These are phyloP conservation scores for Aspergillus bertholletiae DNA, from an alignment of 495 filamentous ascomycete species.

Conservation along the genomic window DNA sequence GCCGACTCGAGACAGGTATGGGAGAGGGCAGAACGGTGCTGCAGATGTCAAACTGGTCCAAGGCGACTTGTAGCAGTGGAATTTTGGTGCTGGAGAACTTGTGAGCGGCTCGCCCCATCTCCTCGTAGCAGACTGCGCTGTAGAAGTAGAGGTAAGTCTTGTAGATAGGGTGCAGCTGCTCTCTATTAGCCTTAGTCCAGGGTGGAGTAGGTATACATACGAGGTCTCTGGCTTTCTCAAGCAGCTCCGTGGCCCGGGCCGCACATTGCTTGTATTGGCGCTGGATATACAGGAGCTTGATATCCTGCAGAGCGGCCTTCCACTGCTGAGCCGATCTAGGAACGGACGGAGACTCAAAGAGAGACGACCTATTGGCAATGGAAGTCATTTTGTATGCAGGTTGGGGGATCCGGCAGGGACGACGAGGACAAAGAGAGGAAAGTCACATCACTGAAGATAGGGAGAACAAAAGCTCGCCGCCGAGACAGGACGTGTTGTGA, in stretches of 20 bases:
- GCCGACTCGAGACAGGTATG: neutral
- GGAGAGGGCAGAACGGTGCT: slow-evolving; percentile 16
- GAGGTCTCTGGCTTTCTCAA: slow-evolving; percentile 19
- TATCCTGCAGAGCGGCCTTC: slow-evolving; percentile 24
- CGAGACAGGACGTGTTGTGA: neutral
- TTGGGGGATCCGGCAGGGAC: neutral
- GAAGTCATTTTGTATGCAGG: slow-evolving; percentile 13
- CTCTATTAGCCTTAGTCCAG: neutral
- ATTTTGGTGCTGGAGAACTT: slow-evolving; percentile 40
- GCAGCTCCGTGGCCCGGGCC: slow-evolving; percentile 28
- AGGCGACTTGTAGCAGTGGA: slow-evolving; percentile 27
- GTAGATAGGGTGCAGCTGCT: slow-evolving; percentile 36
- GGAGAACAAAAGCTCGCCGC: neutral
- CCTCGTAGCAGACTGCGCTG: slow-evolving; percentile 41
- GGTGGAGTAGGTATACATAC: slow-evolving; percentile 19
- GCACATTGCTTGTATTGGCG: slow-evolving; percentile 46
- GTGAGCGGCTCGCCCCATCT: slow-evolving; percentile 37
- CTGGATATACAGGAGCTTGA: slow-evolving; percentile 37
- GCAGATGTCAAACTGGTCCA: slow-evolving; percentile 27
- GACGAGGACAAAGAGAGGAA: neutral
- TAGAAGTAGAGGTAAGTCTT: slow-evolving; percentile 8
- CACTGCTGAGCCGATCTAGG: slow-evolving; percentile 28
- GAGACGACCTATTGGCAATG: slow-evolving; percentile 16
- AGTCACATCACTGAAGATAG: neutral
- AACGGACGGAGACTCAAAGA: slow-evolving; percentile 12